phyloP scores from a whole-genome alignment of 495 filamentous ascomycete species.

The Terfezia boudieri region DNA sequence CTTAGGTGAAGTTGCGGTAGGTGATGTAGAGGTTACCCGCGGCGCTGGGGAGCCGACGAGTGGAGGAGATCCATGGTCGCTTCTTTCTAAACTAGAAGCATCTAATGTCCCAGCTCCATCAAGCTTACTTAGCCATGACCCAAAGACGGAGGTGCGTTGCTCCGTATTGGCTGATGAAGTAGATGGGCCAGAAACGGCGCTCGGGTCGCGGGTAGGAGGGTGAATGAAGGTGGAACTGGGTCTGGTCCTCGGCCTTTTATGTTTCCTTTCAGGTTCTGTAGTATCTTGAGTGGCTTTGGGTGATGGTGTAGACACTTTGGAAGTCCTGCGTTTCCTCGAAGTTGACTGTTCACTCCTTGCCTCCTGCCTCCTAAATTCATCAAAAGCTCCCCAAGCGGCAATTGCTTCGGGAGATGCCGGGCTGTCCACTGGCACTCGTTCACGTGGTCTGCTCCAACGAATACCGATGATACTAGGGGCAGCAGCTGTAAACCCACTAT shows the following conservation, averaged over 20 bases:
- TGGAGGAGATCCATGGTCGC: not conserved
- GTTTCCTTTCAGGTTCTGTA: not conserved
- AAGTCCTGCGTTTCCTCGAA: not conserved
- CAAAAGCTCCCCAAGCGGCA: constrained; percentile 71
- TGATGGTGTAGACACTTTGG: not conserved
- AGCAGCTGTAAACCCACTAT: constrained; percentile 38
- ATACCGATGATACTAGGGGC: constrained; percentile 13
- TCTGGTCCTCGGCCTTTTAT: not conserved
- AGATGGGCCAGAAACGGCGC: too few species aligned
- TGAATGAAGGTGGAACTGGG: not conserved
- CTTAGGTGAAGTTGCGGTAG: not conserved
- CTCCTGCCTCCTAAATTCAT: constrained; percentile 53
- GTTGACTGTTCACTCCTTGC: constrained; percentile 15
- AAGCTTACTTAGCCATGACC: not conserved
- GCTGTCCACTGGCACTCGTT: constrained; percentile 27
- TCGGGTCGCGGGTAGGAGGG: not conserved
- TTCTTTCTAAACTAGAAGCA: too few species aligned
- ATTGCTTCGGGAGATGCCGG: constrained; percentile 57
- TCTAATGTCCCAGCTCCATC: not conserved
- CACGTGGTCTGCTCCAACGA: constrained; percentile 12
- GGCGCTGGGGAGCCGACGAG: not conserved
- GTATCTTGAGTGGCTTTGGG: not conserved
- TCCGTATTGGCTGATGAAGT: not conserved
- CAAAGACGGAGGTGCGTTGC: not conserved
- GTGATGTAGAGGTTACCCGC: not conserved